Percentiles rank a stretch among this genome's conserved stretches.
Evolutionary conservation across 129 eudicot species (phyloP).

Genomic region (Helichrysum umbraculigerum): DNA sequence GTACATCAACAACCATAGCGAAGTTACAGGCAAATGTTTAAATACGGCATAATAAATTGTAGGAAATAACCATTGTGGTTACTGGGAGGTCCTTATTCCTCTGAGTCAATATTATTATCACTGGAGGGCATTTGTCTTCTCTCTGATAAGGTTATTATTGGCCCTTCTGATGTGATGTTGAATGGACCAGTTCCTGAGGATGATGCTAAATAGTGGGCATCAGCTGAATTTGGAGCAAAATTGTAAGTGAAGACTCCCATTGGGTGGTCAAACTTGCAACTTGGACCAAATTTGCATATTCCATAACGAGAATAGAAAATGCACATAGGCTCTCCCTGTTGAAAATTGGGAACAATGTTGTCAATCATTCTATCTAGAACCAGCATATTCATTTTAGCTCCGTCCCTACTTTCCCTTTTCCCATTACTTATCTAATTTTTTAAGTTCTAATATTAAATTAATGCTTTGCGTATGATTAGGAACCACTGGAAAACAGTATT

Average conservation of each 20-base stretch:
- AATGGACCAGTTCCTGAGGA: constrained; percentile 54
- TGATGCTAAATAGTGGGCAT: constrained; percentile 56
- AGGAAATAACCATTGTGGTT: constrained; percentile 28
- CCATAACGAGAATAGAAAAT: constrained; percentile 92
- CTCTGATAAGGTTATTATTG: constrained; percentile 55
- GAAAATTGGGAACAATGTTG: constrained; percentile 16
- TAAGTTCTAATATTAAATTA: background rate
- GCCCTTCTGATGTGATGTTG: constrained; percentile 53
- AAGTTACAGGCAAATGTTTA: constrained; percentile 55
- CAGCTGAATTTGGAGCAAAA: constrained; percentile 52
- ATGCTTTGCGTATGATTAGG: background rate
- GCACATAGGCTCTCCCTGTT: constrained; percentile 93
- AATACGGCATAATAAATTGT: constrained; percentile 38
- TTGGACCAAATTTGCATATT: constrained; percentile 97
- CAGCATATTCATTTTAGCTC: background rate
- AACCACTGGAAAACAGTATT: background rate
- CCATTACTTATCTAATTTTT: background rate
- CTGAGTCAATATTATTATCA: constrained; percentile 52
- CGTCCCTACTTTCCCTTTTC: background rate
- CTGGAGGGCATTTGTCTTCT: constrained; percentile 63
- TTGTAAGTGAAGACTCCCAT: constrained; percentile 71
- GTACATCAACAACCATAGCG: constrained; percentile 65
- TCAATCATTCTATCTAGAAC: constrained; percentile 12
- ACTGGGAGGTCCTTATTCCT: constrained; percentile 44
- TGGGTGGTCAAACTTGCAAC: constrained; percentile 99